A percentile compares a stretch with the other conserved stretches of the same genome.
Evolutionary conservation across 208 protist species (phyloP).

Genomic region (Leishmania aethiopica): DNA sequence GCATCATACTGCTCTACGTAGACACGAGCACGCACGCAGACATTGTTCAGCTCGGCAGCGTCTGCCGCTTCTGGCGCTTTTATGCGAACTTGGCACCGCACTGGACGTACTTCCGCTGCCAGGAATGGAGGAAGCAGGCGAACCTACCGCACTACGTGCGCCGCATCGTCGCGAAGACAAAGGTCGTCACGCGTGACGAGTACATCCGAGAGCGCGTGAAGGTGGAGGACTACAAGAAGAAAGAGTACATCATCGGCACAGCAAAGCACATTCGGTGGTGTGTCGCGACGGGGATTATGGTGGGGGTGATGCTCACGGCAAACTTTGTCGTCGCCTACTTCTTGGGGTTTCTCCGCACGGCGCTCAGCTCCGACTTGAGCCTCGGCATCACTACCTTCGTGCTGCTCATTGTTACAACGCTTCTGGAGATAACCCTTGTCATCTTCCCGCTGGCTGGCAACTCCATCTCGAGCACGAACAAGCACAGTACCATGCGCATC

Average conservation of each 20-base stretch:
- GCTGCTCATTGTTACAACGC: constrained; percentile 54
- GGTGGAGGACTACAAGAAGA: constrained; percentile 59
- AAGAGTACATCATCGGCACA: constrained; percentile 50
- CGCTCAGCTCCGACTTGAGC: constrained; percentile 55
- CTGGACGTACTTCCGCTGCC: constrained; percentile 78
- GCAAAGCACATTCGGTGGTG: constrained; percentile 76
- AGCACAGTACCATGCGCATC: constrained; percentile 70
- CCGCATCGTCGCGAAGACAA: constrained; percentile 66
- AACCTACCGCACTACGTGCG: constrained; percentile 70
- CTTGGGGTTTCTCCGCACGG: constrained; percentile 68
- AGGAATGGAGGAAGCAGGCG: constrained; percentile 53
- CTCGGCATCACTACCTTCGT: constrained; percentile 64
- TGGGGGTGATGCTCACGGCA: constrained; percentile 47
- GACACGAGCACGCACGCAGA: constrained; percentile 47
- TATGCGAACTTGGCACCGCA: constrained; percentile 81
- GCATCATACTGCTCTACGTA: constrained; percentile 75
- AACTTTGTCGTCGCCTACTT: constrained; percentile 84
- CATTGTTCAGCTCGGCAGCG: constrained; percentile 63
- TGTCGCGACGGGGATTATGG: constrained; percentile 69
- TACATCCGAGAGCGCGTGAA: constrained; percentile 67
- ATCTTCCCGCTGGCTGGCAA: constrained; percentile 64
- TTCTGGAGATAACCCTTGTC: constrained; percentile 74
- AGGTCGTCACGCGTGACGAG: constrained; percentile 81
- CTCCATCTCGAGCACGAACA: constrained; percentile 38
- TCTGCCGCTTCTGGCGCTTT: constrained; percentile 81